Percentiles rank a stretch among this genome's conserved stretches.
These are phyloP conservation scores for Paraconiothyrium brasiliense DNA, from an alignment of 2,329 filamentous ascomycete species.

Conservation along the genomic window DNA sequence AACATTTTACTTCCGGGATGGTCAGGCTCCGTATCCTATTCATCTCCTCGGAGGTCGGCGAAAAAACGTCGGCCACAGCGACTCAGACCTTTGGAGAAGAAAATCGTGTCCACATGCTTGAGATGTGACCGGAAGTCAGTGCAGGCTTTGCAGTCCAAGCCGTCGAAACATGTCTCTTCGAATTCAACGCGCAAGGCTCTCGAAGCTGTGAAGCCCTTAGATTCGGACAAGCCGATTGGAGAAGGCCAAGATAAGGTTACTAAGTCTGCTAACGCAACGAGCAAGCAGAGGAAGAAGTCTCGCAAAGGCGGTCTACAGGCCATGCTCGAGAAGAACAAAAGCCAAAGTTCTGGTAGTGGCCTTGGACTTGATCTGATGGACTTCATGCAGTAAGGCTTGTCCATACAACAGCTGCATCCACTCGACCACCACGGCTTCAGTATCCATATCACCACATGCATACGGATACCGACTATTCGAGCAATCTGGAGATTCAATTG, in stretches of 20 bases:
- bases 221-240: slow-evolving; percentile 6
- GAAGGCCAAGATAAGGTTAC: slow-evolving; percentile 27
- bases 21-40: slow-evolving; percentile 38
- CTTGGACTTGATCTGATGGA: slow-evolving; percentile 62
- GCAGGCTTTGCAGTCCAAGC: slow-evolving; percentile 32
- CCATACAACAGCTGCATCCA: background rate
- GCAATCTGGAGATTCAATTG: too few relatives aligned
- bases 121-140: slow-evolving; percentile 45
- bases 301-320: slow-evolving; percentile 65
- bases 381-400: slow-evolving; percentile 57
- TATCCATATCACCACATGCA: too few relatives aligned
- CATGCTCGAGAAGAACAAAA: slow-evolving; percentile 59
- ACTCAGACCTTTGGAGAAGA: slow-evolving; percentile 24
- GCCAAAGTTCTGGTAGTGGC: slow-evolving; percentile 45
- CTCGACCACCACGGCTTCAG: background rate
- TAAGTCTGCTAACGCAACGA: slow-evolving; percentile 55
- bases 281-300: slow-evolving; percentile 65
- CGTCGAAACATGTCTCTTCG: slow-evolving; percentile 29
- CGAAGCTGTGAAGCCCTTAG: slow-evolving; percentile 3
- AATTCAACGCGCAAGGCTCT: slow-evolving; percentile 13
- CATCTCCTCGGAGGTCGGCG: slow-evolving; percentile 13
- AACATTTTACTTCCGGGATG: slow-evolving; percentile 49
- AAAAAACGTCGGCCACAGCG: slow-evolving; percentile 14
- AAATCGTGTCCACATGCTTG: slow-evolving; percentile 38
- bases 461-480: too few relatives aligned